These are phyloP conservation scores for Hyaloperonospora brassicae DNA, from an alignment of 352 stramenopile genomes.

Conservation along the genomic window DNA sequence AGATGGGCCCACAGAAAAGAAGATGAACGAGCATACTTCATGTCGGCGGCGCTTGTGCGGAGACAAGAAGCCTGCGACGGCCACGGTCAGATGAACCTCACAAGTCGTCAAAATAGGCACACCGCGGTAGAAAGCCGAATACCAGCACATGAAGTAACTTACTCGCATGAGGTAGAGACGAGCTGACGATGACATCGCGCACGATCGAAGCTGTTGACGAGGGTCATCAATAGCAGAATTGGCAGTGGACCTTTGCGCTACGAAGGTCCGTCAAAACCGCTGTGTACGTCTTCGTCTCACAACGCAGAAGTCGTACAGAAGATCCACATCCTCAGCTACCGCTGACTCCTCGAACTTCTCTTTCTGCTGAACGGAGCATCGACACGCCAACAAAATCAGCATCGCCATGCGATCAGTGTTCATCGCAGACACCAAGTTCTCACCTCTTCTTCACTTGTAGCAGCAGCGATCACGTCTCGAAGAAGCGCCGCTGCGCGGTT, in stretches of 20 bases:
- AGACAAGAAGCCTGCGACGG: constrained; percentile 86
- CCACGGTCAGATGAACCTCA: constrained; percentile 76
- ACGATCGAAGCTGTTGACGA: constrained; percentile 77
- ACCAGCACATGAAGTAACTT: constrained; percentile 6
- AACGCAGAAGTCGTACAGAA: constrained; percentile 92
- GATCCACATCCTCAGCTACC: constrained; percentile 80
- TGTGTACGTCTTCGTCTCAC: constrained; percentile 86
- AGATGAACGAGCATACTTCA: constrained; percentile 82
- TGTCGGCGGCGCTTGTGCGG: constrained; percentile 78
- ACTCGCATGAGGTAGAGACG: constrained; percentile 42
- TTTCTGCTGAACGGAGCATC: constrained; percentile 30
- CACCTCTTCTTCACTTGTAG: constrained; percentile 74
- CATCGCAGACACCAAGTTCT: constrained; percentile 2
- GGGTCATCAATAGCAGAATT: constrained; percentile 78
- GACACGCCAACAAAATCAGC: constrained; percentile 10
- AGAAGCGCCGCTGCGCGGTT: constrained; percentile 81
- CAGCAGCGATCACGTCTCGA: constrained; percentile 80
- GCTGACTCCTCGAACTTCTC: constrained; percentile 89
- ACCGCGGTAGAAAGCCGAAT: neutral
- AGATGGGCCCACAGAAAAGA: constrained; percentile 45
- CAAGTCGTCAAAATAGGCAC: constrained; percentile 10
- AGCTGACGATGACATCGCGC: constrained; percentile 88
- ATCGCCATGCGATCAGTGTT: neutral
- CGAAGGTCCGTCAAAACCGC: constrained; percentile 86
- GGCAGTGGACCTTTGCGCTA: constrained; percentile 61